Percentiles rank a stretch among this genome's conserved stretches.
These are phyloP conservation scores for Tubosaeta sp. DNA, from an alignment of 768 basidiomycete genomes.

Conservation along the genomic window DNA sequence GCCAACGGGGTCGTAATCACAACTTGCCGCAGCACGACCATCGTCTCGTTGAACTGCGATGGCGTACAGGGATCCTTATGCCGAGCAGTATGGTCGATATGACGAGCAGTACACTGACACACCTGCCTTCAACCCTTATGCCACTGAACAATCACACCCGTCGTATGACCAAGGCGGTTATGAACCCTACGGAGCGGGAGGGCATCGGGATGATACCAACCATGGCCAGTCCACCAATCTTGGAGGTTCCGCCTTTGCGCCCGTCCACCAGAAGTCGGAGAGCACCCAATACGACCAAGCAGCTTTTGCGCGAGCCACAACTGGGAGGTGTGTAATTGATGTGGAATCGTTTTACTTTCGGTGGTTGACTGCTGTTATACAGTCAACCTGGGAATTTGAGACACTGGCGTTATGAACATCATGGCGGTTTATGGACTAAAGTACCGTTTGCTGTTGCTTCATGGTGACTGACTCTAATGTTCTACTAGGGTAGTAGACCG, in stretches of 20 bases:
- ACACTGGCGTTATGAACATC: constrained; percentile 51
- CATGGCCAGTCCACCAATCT: constrained; percentile 14
- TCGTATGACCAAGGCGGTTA: constrained; percentile 49
- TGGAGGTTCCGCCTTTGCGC: constrained; percentile 8
- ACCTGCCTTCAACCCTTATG: constrained; percentile 45
- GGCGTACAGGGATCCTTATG: constrained; percentile 58
- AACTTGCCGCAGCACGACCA: constrained; percentile 21
- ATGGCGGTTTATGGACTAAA: constrained; percentile 68
- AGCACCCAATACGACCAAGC: constrained; percentile 39
- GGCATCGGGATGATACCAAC: constrained; percentile 38
- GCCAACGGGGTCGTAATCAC: constrained; percentile 4
- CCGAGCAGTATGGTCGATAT: constrained; percentile 30
- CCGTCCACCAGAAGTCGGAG: constrained; percentile 28
- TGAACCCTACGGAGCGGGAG: constrained; percentile 22
- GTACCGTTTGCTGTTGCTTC: constrained; percentile 28
- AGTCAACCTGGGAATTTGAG: constrained; percentile 34
- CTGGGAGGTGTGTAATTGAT: constrained; percentile 28
- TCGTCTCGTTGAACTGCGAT: constrained; percentile 10
- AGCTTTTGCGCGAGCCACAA: constrained; percentile 36
- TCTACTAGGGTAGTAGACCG: constrained; percentile 51
- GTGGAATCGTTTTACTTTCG: background rate
- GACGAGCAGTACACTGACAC: constrained; percentile 33
- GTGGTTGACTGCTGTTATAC: constrained; percentile 1
- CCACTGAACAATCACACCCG: constrained; percentile 40
- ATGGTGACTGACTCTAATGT: background rate